phyloP scores from a whole-genome alignment of 192 early-diverging fungal genomes.

The Rhizophagus sp. region DNA sequence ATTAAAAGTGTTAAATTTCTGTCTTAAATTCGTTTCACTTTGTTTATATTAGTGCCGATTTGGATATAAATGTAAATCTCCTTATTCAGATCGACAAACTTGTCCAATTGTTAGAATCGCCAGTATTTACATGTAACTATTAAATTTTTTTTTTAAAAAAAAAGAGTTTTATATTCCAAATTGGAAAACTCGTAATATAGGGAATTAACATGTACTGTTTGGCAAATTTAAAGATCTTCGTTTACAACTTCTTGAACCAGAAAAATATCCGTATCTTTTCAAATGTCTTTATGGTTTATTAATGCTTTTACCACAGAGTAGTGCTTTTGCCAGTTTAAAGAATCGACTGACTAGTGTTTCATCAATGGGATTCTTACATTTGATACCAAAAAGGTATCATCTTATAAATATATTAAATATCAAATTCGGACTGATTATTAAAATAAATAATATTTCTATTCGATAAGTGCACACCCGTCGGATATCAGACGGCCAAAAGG shows the following conservation, averaged over 20 bases:
- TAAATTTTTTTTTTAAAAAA: background rate
- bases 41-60: conserved; percentile 60
- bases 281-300: conserved; percentile 94
- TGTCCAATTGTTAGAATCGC: conserved; percentile 95
- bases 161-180: background rate
- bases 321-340: conserved; percentile 91
- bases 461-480: conserved; percentile 36
- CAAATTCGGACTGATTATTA: conserved; percentile 14
- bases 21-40: background rate
- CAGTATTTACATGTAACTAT: conserved; percentile 87
- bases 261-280: conserved; percentile 84
- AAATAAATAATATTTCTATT: conserved; percentile 12
- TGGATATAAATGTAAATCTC: conserved; percentile 93
- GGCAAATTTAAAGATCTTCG: conserved; percentile 61
- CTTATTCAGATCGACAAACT: conserved; percentile 98
- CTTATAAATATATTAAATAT: background rate
- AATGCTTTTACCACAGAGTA: conserved; percentile 96
- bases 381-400: conserved; percentile 56
- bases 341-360: conserved; percentile 91
- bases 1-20: background rate
- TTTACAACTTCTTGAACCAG: conserved; percentile 91
- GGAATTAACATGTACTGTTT: background rate
- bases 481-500: conserved; percentile 25
- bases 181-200: background rate
- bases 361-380: conserved; percentile 63